Evolutionary conservation across 371 early-diverging fungal genomes (phyloP), one percentile per base, ranked within the genome.

Genomic region (Mucor mucedo): DNA sequence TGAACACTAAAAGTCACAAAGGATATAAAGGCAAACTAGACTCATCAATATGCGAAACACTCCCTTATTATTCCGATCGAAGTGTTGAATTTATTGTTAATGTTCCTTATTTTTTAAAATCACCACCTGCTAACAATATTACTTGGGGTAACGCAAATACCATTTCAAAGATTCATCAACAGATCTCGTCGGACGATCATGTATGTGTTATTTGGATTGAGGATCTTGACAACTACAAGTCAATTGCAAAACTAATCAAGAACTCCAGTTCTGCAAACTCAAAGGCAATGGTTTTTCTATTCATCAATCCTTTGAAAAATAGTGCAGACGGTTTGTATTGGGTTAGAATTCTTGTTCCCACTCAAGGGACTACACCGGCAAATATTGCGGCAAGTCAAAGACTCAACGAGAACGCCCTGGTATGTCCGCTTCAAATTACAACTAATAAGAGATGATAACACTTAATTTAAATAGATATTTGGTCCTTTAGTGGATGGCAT

Each of bases 401-500:
- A 13, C 61, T 78, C 4, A 65, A 68, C 65, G 79, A 79, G 55
- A 83, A 79, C 69, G 73, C 77, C 39, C 60, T 86, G 75, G 83
- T 78, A 75, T 74, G 55, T 47, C 16, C 6, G 16, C 21, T 13
- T 11, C 10, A 11, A 14, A 28, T 30, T 13, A 8, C 28, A 7
- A 21, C 21, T 21, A 21, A 21, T 21, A 21, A 21, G 4, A 5
- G 11, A 38, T 6, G n/a, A 33, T 16, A 53, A 53, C 6, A 59
- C 14, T 47, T 16, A 32, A 49, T 7, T 7, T 42, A 33, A 13
- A 6, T 65, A 88, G 86, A 79, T 82, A 28, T 82, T 89, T 68
- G 92, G 92, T 5, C 93, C 93, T 5, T 67, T 92, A 27, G 77
- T 81, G 13, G 91, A 92, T 69, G 91, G 90, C 13, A 88, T 88